A percentile compares a stretch with the other conserved stretches of the same genome.
phyloP scores from a whole-genome alignment of 2,329 filamentous ascomycete genomes.

The Monilinia fructigena region DNA sequence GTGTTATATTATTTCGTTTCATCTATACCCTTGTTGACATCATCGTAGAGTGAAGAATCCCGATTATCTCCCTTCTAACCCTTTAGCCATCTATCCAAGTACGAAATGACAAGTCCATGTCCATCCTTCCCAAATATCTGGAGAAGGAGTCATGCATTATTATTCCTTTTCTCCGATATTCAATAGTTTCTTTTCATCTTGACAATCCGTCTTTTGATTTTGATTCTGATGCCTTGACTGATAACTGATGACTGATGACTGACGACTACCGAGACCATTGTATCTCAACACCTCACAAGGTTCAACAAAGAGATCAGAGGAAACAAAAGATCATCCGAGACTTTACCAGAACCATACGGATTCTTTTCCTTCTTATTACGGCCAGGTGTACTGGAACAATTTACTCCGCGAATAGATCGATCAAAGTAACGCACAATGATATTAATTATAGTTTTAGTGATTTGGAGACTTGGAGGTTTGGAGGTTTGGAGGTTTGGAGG shows the following conservation, averaged over 20 bases:
- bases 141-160: background rate
- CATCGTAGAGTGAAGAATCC: background rate
- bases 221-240: too few relatives aligned
- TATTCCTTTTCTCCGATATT: background rate
- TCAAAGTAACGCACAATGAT: too few relatives aligned
- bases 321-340: background rate
- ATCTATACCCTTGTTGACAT: background rate
- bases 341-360: too few relatives aligned
- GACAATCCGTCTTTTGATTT: background rate
- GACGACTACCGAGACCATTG: background rate
- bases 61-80: background rate
- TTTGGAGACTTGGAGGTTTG: too few relatives aligned
- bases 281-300: background rate
- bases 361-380: background rate
- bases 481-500: too few relatives aligned
- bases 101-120: too few relatives aligned
- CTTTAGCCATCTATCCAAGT: too few relatives aligned
- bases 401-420: too few relatives aligned
- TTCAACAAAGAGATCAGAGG: conserved; percentile 2
- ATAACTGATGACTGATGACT: background rate
- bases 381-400: too few relatives aligned
- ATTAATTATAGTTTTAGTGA: too few relatives aligned
- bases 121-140: too few relatives aligned
- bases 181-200: background rate
- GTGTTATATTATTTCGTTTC: background rate